phyloP scores from a whole-genome alignment of 78 protist genomes.

The Chrysochromulina parva region DNA sequence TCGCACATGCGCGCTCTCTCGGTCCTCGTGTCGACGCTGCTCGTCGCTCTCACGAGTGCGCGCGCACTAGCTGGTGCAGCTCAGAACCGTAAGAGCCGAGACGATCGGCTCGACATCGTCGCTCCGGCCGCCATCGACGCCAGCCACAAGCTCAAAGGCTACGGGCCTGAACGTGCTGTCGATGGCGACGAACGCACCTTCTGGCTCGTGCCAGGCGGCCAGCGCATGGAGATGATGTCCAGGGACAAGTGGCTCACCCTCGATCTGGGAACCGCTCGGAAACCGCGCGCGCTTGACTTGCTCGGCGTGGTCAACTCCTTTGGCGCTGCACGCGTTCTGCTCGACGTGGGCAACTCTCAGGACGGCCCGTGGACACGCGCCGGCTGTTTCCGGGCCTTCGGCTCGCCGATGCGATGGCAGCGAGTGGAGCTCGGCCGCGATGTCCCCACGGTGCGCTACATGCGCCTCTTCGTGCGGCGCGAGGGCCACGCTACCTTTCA shows the following conservation, averaged over 20 bases:
- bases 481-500: neutral
- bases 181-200: neutral
- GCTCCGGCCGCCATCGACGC: neutral
- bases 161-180: neutral
- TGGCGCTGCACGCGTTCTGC: neutral
- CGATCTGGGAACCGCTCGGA: neutral
- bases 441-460: neutral
- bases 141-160: neutral
- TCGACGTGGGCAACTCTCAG: neutral
- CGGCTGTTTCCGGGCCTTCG: neutral
- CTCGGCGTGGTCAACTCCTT: neutral
- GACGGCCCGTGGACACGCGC: neutral
- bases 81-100: no score
- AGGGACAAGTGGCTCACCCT: neutral
- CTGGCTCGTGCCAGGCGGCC: neutral
- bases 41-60: no score
- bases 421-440: neutral
- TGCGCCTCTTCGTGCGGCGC: neutral
- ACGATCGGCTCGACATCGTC: neutral
- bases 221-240: neutral
- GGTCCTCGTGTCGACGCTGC: no score
- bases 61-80: no score
- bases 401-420: neutral
- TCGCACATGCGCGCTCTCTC: no score
- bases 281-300: neutral